Evolutionary conservation across 805 yeast species (phyloP).

Genomic region (Phaffomyces opuntiae): DNA sequence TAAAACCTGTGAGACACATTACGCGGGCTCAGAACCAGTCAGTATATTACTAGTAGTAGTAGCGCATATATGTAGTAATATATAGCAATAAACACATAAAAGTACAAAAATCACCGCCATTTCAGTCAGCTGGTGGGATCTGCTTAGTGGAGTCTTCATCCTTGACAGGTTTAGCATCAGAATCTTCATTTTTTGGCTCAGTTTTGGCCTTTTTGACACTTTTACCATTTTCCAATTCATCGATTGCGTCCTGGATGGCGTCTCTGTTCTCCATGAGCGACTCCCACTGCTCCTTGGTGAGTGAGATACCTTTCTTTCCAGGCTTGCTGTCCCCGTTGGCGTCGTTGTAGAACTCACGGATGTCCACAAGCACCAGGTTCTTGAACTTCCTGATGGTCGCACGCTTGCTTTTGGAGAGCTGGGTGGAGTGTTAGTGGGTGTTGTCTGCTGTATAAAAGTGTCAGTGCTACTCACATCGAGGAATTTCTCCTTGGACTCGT

Average conservation of each 20-base stretch:
- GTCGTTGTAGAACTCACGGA: conserved; percentile 67
- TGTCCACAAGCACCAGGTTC: conserved; percentile 62
- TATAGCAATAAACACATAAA: not conserved
- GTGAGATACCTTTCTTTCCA: conserved; percentile 69
- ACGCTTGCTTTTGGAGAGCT: conserved; percentile 55
- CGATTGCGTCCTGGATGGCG: conserved; percentile 46
- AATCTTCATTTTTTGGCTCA: conserved; percentile 13
- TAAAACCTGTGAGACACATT: too few relatives aligned
- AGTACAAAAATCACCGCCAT: not conserved
- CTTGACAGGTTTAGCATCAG: conserved; percentile 21
- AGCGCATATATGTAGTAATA: not conserved
- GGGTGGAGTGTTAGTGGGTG: not conserved
- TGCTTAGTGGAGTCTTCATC: conserved; percentile 20
- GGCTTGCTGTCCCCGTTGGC: conserved; percentile 64
- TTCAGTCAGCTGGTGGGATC: not conserved
- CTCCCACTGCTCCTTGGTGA: conserved; percentile 51
- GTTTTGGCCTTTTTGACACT: conserved; percentile 22
- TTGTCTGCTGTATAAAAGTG: too few relatives aligned
- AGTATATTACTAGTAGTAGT: not conserved
- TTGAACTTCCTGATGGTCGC: conserved; percentile 71
- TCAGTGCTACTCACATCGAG: conserved; percentile 3
- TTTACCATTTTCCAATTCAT: conserved; percentile 21
- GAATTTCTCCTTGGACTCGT: conserved; percentile 3
- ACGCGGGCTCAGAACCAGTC: not conserved
- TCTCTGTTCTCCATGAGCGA: conserved; percentile 38